Conservation (phyloP, 2,329 filamentous ascomycete genomes). For the Arthroderma sp. region DNA sequence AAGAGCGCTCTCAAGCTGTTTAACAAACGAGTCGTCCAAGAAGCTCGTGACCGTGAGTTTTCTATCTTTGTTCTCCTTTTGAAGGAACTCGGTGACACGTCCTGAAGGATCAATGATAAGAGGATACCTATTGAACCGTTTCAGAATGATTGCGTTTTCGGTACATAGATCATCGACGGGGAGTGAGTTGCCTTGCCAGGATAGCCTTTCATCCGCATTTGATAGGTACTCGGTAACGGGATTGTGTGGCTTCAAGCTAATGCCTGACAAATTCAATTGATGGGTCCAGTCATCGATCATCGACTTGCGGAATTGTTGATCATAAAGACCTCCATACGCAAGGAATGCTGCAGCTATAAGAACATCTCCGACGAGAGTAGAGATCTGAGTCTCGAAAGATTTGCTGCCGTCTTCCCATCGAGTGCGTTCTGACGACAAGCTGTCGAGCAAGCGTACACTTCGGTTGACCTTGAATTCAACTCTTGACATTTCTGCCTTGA, state of each 20-base stretch:
- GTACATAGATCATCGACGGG: conserved; percentile 97
- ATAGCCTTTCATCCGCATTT: conserved; percentile 83
- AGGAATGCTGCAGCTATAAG: conserved; percentile 94
- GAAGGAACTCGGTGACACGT: conserved; percentile 83
- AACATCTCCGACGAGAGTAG: conserved; percentile 89
- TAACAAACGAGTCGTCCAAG: conserved; percentile 93
- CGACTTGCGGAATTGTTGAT: conserved; percentile 92
- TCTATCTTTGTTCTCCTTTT: conserved; percentile 85
- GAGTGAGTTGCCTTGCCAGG: conserved; percentile 87
- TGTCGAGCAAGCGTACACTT: conserved; percentile 86
- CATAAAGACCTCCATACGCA: conserved; percentile 91
- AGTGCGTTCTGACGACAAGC: conserved; percentile 79
- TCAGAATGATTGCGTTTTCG: conserved; percentile 92
- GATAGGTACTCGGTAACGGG: conserved; percentile 94
- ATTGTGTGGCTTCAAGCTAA: conserved; percentile 85
- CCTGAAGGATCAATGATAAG: conserved; percentile 97
- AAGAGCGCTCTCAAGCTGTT: conserved; percentile 90
- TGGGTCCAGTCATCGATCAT: conserved; percentile 98
- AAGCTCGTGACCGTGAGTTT: conserved; percentile 95
- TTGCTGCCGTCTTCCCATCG: conserved; percentile 97
- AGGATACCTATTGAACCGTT: conserved; percentile 96
- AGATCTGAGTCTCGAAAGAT: conserved; percentile 95
- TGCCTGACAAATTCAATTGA: conserved; percentile 83
- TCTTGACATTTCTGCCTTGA: conserved; percentile 91
- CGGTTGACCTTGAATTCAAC: conserved; percentile 97